These are phyloP conservation scores for Epichloe sylvatica DNA, from an alignment of 2,329 filamentous ascomycete genomes.

Conservation along the genomic window DNA sequence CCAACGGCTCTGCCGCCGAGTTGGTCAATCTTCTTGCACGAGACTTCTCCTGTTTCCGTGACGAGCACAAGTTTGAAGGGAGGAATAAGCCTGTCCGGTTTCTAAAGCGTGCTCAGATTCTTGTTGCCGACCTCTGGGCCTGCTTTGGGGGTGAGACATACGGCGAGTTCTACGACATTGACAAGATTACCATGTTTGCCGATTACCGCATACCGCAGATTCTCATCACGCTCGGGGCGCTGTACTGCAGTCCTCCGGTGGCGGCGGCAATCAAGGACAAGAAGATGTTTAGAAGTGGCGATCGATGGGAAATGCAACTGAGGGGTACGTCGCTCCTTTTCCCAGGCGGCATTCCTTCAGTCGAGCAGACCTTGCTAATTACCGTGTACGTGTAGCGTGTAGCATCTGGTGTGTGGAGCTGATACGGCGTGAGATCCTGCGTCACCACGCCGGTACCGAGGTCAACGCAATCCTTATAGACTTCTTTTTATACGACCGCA, in stretches of 20 bases:
- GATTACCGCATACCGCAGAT: constrained; percentile 97
- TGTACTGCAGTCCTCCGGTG: constrained; percentile 72
- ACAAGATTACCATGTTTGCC: constrained; percentile 96
- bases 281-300: constrained; percentile 54
- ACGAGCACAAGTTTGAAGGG: constrained; percentile 63
- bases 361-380: not conserved
- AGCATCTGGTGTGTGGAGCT: constrained; percentile 95
- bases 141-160: constrained; percentile 73
- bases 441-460: constrained; percentile 53
- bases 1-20: constrained; percentile 64
- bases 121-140: constrained; percentile 93
- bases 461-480: constrained; percentile 89
- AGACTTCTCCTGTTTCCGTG: constrained; percentile 74
- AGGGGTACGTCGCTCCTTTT: constrained; percentile 40
- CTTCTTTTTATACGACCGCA: constrained; percentile 91
- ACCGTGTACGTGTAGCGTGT: constrained; percentile 44
- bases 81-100: constrained; percentile 58
- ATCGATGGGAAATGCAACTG: constrained; percentile 72
- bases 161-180: constrained; percentile 77
- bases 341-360: not conserved
- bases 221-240: constrained; percentile 64
- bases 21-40: constrained; percentile 76
- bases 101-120: constrained; percentile 88
- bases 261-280: constrained; percentile 53
- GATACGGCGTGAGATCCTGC: constrained; percentile 66